These are phyloP conservation scores for Xylaria scruposa DNA, from an alignment of 495 filamentous ascomycete genomes.

Conservation along the genomic window DNA sequence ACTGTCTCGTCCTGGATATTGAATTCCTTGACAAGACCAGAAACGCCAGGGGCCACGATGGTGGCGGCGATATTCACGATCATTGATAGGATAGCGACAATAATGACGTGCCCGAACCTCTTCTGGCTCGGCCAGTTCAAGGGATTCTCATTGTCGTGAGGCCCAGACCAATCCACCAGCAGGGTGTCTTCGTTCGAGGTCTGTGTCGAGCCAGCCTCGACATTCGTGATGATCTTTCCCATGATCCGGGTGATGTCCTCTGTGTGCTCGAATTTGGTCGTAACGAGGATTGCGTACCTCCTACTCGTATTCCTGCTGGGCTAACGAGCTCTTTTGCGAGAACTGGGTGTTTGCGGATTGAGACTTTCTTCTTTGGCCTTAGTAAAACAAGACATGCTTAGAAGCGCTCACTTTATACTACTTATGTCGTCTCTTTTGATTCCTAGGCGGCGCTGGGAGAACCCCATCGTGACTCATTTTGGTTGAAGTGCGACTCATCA, in stretches of 20 bases:
- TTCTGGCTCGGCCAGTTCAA: constrained; percentile 55
- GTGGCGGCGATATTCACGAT: constrained; percentile 34
- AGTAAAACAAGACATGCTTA: neutral
- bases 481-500: neutral
- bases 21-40: constrained; percentile 58
- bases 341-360: neutral
- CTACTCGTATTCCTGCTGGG: neutral
- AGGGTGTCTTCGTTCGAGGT: neutral
- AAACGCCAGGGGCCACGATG: constrained; percentile 62
- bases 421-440: neutral
- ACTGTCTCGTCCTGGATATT: constrained; percentile 47
- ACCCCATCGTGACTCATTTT: neutral
- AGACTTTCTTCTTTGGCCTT: neutral
- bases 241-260: neutral
- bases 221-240: neutral
- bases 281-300: neutral
- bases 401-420: neutral
- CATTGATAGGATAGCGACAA: constrained; percentile 4
- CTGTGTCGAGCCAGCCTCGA: neutral
- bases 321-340: neutral
- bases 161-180: constrained; percentile 55
- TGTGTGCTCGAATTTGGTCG: neutral
- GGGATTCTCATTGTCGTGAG: constrained; percentile 59
- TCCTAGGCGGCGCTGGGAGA: neutral
- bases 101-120: constrained; percentile 39